Base-by-base conservation (phyloP, 306 rosid genomes). In the Corylus heterophylla region DNA sequence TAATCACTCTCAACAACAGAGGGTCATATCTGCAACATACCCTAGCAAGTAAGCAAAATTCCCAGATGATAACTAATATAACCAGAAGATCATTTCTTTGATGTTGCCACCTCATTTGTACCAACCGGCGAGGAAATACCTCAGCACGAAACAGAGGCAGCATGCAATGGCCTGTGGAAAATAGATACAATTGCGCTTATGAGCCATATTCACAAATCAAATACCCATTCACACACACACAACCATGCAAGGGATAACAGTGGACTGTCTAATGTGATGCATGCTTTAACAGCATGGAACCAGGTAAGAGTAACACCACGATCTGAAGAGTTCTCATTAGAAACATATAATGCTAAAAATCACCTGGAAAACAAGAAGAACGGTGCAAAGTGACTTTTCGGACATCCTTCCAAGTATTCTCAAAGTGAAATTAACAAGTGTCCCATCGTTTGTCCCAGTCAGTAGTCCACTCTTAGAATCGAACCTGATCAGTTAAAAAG, bases 391-490 rank as follows among this genome's bases (percentile, higher is more conserved):
- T 48, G 92, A 54, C 82, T 85, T 93, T 79, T 95, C 98, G 0
- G 99, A 87, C 83, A 80, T 88, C 81, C 75, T 80, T 75, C 99
- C 97, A 39, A 93, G 89, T 55, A 42, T 79, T 83, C 99, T 90
- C 72, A 95, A 81, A 84, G 90, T 93, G 75, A 93, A 80, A 87
- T 95, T 95, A 29, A 95, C 98, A 0, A 95, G 98, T n/a, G 99
- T 95, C 73, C 99, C 99, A 55, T 95, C 99, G n/a, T 88, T 91
- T 81, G 99, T 95, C 73, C 99, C 99, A 20, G 99, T 93, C 78
- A 95, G 85, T 68, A 93, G 84, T 64, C 97, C 89, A 78, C 96
- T 93, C 69, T 77, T 87, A 77, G 99, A 95, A 77, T 93, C 96
- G 83, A 91, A 95, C 87, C 99, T 95, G 85, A 73, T 78, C 20